Conservation (phyloP, 2,329 filamentous ascomycete genomes). For the Monosporascus sp. region DNA sequence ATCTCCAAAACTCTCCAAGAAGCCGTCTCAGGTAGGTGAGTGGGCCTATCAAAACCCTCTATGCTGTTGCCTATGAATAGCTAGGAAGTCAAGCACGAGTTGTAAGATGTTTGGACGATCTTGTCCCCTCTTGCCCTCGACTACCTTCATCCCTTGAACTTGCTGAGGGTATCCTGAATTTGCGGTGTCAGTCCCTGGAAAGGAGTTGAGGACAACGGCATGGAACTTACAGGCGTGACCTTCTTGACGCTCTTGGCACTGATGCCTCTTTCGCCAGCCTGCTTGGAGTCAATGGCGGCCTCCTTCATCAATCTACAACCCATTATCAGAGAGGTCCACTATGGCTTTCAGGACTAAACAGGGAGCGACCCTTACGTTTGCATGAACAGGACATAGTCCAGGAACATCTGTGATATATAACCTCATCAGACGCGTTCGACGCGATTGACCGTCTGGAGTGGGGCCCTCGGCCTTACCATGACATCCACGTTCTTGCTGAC, state of each 20-base stretch:
- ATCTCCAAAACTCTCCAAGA: no score
- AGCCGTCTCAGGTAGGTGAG: no score
- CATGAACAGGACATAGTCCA: constrained; percentile 83
- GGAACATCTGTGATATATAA: constrained; percentile 58
- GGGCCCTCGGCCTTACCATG: constrained; percentile 50
- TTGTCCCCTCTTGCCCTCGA: background rate
- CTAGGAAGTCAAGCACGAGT: no score
- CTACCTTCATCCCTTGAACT: constrained; percentile 58
- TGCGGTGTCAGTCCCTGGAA: background rate
- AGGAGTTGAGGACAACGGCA: background rate
- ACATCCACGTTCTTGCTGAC: constrained; percentile 84
- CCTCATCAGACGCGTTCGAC: constrained; percentile 21
- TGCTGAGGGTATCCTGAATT: constrained; percentile 57
- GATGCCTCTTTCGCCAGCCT: constrained; percentile 66
- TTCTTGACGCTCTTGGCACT: constrained; percentile 74
- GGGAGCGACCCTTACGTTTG: constrained; percentile 41
- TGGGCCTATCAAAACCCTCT: no score
- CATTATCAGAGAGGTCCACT: constrained; percentile 4
- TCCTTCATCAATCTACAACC: constrained; percentile 67
- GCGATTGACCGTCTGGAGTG: constrained; percentile 16
- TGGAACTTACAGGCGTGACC: constrained; percentile 62
- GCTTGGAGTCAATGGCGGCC: constrained; percentile 70
- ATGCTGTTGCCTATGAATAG: no score
- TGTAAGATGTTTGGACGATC: background rate
- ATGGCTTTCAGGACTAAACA: background rate